Conservation (phyloP, 1,284 basidiomycete genomes). For the Fomes fomentarius region DNA sequence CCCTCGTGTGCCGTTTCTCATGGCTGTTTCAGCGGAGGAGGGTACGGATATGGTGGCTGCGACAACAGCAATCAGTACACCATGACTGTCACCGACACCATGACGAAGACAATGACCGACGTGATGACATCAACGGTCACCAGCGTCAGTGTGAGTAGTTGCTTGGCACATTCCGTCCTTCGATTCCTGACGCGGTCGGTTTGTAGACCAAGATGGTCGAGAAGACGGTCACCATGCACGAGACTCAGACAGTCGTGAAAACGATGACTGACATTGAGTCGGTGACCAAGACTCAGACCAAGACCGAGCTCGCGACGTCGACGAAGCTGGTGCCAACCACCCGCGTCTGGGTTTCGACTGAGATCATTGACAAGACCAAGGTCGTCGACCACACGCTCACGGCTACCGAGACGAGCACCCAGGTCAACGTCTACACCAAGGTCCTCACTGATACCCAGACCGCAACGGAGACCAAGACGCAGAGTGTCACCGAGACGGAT, state of each 20-base stretch:
- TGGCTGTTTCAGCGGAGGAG: constrained; percentile 12
- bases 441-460: constrained; percentile 39
- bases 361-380: constrained; percentile 61
- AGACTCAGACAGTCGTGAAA: constrained; percentile 25
- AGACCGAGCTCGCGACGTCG: constrained; percentile 55
- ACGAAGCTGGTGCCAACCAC: constrained; percentile 62
- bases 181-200: constrained; percentile 1
- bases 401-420: constrained; percentile 59
- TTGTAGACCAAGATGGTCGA: constrained; percentile 40
- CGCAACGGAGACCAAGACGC: constrained; percentile 31
- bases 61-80: constrained; percentile 16
- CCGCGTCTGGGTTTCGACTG: constrained; percentile 64
- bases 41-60: constrained; percentile 26
- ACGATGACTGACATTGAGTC: constrained; percentile 33
- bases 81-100: constrained; percentile 38
- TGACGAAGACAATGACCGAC: constrained; percentile 31
- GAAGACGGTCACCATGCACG: constrained; percentile 28
- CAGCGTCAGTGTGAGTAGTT: too few relatives aligned
- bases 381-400: constrained; percentile 60
- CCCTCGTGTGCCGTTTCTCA: not conserved
- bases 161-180: not conserved
- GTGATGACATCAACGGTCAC: too few relatives aligned
- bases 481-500: constrained; percentile 33
- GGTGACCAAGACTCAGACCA: constrained; percentile 42
- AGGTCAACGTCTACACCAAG: constrained; percentile 56